Base-by-base conservation (phyloP, 768 basidiomycete genomes). In the Obba rivulosa region DNA sequence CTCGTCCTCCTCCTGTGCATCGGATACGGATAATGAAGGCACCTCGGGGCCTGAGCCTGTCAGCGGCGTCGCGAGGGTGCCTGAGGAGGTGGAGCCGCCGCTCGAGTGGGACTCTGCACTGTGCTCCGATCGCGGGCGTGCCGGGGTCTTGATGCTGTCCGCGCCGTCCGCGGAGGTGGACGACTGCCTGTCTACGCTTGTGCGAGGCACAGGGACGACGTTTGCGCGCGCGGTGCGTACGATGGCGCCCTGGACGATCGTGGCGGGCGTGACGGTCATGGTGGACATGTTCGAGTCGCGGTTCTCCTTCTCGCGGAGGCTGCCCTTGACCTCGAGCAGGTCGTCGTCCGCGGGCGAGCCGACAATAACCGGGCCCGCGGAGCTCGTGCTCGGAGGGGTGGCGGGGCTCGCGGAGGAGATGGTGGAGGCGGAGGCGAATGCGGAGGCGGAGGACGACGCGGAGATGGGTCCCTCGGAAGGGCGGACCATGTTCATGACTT, bases 241-340 rank as follows among this genome's bases (percentile, higher is more conserved):
- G 22, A 62, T 52, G 8, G 60, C 57, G 25, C 55, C 60, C 5
- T 57, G 53, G 22, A 61, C 57, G 41, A 64, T 64, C 37, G 61
- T 64, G 16, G 63, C 63, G n/a, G 61, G 61, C 45, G 61, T 62
- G 14, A 64, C 58, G 9, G 63, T 64, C 52, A 59, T 55, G 9
- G 61, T 64, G 4, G 61, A 62, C 45, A 62, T 43, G 11, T 55
- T 60, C 0, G 63, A 62, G 36, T 64, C 63, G 13, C 63, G 56
- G 45, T 64, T 64, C 45, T 63, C 62, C 49, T 61, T 62, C 24
- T 61, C 54, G 23, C 10, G 40, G 20, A 4, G 34, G 16, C 10
- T 40, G 41, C 13, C 16, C 37, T 16, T 18, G 21, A 51, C 39
- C 8, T 23, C 17, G 3, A 51, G 38, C 23, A 17, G 9, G 24